Evolutionary conservation across 2,329 filamentous ascomycete genomes (phyloP).

Genomic region (Hypoxylon sp.): DNA sequence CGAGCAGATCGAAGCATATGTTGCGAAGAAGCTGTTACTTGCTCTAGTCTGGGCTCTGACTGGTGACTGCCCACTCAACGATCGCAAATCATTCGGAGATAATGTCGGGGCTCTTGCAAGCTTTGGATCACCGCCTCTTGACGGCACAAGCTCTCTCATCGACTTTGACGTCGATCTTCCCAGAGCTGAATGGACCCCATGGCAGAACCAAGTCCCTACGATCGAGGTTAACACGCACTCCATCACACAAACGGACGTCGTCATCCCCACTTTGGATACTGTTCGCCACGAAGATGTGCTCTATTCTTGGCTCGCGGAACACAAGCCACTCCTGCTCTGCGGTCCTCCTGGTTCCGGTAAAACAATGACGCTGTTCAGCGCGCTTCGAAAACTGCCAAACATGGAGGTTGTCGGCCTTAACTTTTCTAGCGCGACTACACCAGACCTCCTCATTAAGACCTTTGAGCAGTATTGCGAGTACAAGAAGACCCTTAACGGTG

Average conservation of each 20-base stretch:
- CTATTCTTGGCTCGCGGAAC: slow-evolving; percentile 98
- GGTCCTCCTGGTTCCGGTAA: slow-evolving; percentile 98
- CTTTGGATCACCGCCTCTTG: slow-evolving; percentile 85
- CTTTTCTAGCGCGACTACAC: slow-evolving; percentile 98
- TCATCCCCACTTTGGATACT: slow-evolving; percentile 97
- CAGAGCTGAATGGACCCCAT: slow-evolving; percentile 88
- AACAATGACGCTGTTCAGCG: slow-evolving; percentile 99
- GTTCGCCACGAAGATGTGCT: slow-evolving; percentile 98
- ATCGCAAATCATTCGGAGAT: slow-evolving; percentile 92
- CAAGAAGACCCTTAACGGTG: slow-evolving; percentile 96
- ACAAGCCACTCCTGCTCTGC: slow-evolving; percentile 96
- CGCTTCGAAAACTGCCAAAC: slow-evolving; percentile 93
- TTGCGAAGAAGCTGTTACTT: slow-evolving; percentile 93
- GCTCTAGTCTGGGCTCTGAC: slow-evolving; percentile 96
- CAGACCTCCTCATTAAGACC: slow-evolving; percentile 97
- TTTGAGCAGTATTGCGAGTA: slow-evolving; percentile 99
- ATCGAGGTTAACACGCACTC: slow-evolving; percentile 99
- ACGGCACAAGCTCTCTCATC: slow-evolving; percentile 86
- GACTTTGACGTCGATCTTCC: slow-evolving; percentile 94
- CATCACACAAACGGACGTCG: slow-evolving; percentile 96
- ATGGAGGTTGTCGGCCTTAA: slow-evolving; percentile 99
- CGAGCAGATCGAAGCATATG: slow-evolving; percentile 89
- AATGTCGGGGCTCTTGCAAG: slow-evolving; percentile 84
- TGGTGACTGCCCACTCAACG: slow-evolving; percentile 89
- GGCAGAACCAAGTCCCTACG: slow-evolving; percentile 93